Conservation (phyloP, 768 basidiomycete genomes). For the Pluteus cervinus region DNA sequence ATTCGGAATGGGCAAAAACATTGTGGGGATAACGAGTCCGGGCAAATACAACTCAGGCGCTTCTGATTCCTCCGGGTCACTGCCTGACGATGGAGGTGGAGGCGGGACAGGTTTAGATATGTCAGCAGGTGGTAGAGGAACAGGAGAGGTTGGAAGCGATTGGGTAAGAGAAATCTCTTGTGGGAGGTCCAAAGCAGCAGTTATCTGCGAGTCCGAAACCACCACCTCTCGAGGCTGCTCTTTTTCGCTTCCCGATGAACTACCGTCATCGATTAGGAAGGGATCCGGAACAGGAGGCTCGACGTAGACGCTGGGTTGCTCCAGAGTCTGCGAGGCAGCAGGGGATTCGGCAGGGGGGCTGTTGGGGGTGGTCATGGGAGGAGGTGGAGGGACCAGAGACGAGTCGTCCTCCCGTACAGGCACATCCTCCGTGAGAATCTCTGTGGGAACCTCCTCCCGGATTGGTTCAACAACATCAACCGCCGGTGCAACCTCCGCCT, state of each 20-base stretch:
- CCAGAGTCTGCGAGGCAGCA: no score
- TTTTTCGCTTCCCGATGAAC: constrained; percentile 35
- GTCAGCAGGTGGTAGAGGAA: constrained; percentile 26
- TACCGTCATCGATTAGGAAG: constrained; percentile 55
- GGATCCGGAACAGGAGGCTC: constrained; percentile 54
- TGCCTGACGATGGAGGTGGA: constrained; percentile 37
- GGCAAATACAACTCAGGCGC: constrained; percentile 60
- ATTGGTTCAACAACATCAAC: no score
- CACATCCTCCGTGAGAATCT: no score
- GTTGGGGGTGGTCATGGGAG: no score
- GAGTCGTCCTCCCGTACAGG: no score
- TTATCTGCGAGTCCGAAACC: constrained; percentile 24
- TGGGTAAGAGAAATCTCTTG: constrained; percentile 35
- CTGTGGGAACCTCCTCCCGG: no score
- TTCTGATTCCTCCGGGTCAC: constrained; percentile 43
- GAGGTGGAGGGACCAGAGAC: constrained; percentile 3
- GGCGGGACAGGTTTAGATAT: constrained; percentile 55
- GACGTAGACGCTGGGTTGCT: constrained; percentile 18
- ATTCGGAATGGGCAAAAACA: constrained; percentile 88
- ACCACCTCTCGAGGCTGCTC: constrained; percentile 20
- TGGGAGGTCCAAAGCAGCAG: constrained; percentile 28
- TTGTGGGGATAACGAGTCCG: constrained; percentile 61
- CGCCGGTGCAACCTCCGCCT: no score
- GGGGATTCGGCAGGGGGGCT: no score
- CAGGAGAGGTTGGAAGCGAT: constrained; percentile 13